Conservation (phyloP, 345 rosid genomes). For the Raphanus sativus region DNA sequence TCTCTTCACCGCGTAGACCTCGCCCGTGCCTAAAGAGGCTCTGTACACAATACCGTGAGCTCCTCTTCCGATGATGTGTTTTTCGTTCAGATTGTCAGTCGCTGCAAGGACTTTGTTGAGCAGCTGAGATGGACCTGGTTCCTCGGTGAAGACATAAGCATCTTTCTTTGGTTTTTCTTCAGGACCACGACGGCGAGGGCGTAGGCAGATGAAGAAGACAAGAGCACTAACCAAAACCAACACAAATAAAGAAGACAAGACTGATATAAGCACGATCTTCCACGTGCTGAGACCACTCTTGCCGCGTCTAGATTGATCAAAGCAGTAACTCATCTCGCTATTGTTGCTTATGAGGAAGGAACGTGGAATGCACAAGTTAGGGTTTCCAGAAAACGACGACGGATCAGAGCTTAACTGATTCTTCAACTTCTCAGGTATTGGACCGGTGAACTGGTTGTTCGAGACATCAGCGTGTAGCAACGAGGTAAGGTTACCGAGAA, state of each 20-base stretch:
- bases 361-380: not conserved
- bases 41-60: constrained; percentile 61
- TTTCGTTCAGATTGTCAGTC: not conserved
- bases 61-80: not conserved
- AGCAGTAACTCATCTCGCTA: not conserved
- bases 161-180: not conserved
- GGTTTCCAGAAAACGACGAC: not conserved
- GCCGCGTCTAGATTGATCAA: not conserved
- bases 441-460: constrained; percentile 61
- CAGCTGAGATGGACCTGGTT: not conserved
- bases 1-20: not conserved
- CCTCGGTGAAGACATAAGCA: not conserved
- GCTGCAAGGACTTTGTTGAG: not conserved
- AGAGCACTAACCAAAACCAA: not conserved
- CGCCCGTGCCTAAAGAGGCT: constrained; percentile 54
- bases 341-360: not conserved
- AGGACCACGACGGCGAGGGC: not conserved
- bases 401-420: not conserved
- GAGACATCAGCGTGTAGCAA: constrained; percentile 58
- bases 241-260: not conserved
- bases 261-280: not conserved
- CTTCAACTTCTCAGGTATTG: constrained; percentile 47
- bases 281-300: not conserved
- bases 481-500: constrained; percentile 30
- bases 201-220: not conserved